These are phyloP conservation scores for Ambrosiella xylebori DNA, from an alignment of 2,329 filamentous ascomycete genomes.

Conservation along the genomic window DNA sequence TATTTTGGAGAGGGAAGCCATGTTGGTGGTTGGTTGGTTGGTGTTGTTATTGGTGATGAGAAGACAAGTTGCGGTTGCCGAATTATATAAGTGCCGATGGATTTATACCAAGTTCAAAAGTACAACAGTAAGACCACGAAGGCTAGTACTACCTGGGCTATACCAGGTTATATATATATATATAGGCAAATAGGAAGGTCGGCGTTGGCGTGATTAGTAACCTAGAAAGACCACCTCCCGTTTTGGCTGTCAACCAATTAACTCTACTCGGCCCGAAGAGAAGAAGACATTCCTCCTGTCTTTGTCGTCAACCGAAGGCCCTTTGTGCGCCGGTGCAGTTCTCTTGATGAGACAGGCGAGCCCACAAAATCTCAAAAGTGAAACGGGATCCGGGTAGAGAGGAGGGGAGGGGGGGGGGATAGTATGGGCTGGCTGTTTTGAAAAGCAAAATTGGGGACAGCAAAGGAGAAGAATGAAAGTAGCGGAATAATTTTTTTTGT, in stretches of 20 bases:
- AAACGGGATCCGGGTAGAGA: neutral
- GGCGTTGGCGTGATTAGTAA: neutral
- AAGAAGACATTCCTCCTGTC: neutral
- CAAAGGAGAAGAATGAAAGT: neutral
- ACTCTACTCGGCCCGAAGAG: neutral
- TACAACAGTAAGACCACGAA: too few species aligned
- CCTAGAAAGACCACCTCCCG: too few species aligned
- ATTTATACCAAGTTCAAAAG: too few species aligned
- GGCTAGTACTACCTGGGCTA: neutral
- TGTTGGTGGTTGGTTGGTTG: neutral
- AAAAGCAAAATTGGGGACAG: neutral
- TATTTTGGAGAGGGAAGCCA: slow-evolving; percentile 17
- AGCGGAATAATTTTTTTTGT: too few species aligned
- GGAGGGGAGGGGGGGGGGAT: neutral
- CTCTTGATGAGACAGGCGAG: slow-evolving; percentile 1
- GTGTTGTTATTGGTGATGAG: neutral
- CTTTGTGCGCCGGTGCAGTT: neutral
- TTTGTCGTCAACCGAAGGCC: neutral
- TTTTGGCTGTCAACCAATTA: too few species aligned
- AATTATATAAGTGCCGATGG: too few species aligned
- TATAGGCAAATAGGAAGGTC: neutral
- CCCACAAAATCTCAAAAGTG: neutral
- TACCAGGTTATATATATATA: neutral
- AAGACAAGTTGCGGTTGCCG: neutral
- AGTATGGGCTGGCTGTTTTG: neutral